A percentile compares a stretch with the other conserved stretches of the same genome.
These are phyloP conservation scores for Pseudevernia furfuracea DNA, from an alignment of 495 filamentous ascomycete species.

Conservation along the genomic window DNA sequence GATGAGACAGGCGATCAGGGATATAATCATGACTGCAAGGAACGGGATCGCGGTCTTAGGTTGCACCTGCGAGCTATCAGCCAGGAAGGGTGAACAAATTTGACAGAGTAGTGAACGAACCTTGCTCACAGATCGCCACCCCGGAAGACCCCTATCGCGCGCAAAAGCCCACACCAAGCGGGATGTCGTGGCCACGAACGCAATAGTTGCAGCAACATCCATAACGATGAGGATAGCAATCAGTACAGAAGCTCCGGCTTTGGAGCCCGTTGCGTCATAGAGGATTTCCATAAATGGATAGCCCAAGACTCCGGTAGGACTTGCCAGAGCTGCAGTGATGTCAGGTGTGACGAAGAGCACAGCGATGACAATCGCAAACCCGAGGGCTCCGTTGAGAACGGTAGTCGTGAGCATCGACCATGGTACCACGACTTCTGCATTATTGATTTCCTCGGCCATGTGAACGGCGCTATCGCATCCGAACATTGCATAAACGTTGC, in stretches of 20 bases:
- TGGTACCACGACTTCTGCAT: constrained; percentile 41
- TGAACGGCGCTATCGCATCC: constrained; percentile 38
- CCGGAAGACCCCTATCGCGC: constrained; percentile 45
- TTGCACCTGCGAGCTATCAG: constrained; percentile 28
- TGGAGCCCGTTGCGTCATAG: constrained; percentile 35
- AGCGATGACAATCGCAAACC: constrained; percentile 44
- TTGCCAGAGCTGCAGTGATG: constrained; percentile 32
- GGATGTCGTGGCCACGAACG: constrained; percentile 43
- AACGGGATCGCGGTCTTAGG: constrained; percentile 34
- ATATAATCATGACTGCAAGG: constrained; percentile 36
- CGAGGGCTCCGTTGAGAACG: constrained; percentile 42
- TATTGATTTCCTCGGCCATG: constrained; percentile 49
- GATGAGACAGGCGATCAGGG: constrained; percentile 34
- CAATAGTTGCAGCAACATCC: constrained; percentile 36
- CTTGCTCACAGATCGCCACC: constrained; percentile 37
- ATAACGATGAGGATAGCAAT: constrained; percentile 38
- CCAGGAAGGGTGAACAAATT: background rate
- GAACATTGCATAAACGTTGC: constrained; percentile 38
- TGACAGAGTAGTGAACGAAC: constrained; percentile 29
- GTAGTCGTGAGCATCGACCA: constrained; percentile 40
- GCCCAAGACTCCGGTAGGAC: constrained; percentile 36
- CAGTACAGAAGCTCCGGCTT: constrained; percentile 40
- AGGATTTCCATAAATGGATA: constrained; percentile 50
- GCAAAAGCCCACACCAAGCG: constrained; percentile 51
- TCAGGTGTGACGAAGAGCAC: constrained; percentile 43